Evolutionary conservation across 2,329 filamentous ascomycete genomes (phyloP), one percentile per base, ranked within the genome.

Genomic region (Colletotrichum chlorophyti): DNA sequence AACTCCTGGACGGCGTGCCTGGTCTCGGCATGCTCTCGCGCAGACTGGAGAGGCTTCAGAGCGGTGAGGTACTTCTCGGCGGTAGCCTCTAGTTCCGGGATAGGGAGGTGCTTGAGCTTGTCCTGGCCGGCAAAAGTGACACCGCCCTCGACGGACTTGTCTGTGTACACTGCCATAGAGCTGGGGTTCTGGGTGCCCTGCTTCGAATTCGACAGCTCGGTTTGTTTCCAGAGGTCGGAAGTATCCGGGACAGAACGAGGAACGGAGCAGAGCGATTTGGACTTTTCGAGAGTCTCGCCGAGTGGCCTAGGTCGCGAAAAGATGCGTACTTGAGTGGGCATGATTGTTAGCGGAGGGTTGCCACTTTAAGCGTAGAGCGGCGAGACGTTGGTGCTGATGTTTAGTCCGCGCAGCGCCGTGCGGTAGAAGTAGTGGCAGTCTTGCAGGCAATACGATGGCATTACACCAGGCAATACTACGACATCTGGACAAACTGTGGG

Each of bases 381-480:
- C 65, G 89, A 91, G 74, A 96, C 85, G 69, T 79, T 84, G 67
- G 91, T 96, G 77, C 87, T 84, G 68, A 96, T 87, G 70, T 90
- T 94, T 67, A 96, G 80, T 71, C 93, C 88, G 81, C 91, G 91
- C 78, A 96, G 79, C 71, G 91, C 90, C 75, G 89, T 96, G 81
- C 91, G 91, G 80, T 91, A 95, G 78, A 96, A 96, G 78, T 96
- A 96, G 74, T 96, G 91, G 70, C 91, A 96, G 76, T 96, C 90
- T 82, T 95, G 89, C 57, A 91, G 80, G 75, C 81, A 96, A 75
- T 91, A 94, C 68, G 83, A 76, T 80, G 90, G 90, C 91, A 96
- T 96, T 79, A 82, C 80, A 82, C 76, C 77, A 65, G 71, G 69
- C 51, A 59, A 64, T 53, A 29, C 31, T 54, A 50, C 40, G 19